Percentiles rank a stretch among this genome's conserved stretches.
These are phyloP conservation scores for Cryptococcus jaspeensis DNA, from an alignment of 1,284 basidiomycete genomes.

Conservation along the genomic window DNA sequence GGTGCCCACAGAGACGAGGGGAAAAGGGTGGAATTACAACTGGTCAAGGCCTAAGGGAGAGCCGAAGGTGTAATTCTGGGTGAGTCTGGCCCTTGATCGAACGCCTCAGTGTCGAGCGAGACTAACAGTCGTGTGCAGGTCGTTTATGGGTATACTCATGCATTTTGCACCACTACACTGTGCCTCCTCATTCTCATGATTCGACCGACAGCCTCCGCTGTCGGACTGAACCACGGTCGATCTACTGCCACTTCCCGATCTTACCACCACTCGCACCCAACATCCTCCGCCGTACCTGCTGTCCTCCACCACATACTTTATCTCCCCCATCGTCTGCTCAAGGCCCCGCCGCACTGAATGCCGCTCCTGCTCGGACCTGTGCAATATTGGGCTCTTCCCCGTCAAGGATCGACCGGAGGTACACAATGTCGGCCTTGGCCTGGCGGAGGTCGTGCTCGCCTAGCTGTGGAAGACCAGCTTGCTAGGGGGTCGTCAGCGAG, in stretches of 20 bases:
- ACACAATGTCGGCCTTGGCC: slow-evolving; percentile 27
- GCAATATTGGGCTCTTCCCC: slow-evolving; percentile 14
- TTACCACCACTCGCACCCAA: background rate
- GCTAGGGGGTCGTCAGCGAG: slow-evolving; percentile 13
- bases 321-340: background rate
- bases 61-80: slow-evolving; percentile 15
- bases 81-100: background rate
- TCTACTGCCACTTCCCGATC: background rate
- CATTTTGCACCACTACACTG: background rate
- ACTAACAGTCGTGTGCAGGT: too few relatives aligned
- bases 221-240: too few relatives aligned
- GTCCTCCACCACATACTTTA: too few relatives aligned
- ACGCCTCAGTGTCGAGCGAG: too few relatives aligned
- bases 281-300: background rate
- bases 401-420: slow-evolving; percentile 18
- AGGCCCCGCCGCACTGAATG: slow-evolving; percentile 10
- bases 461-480: slow-evolving; percentile 21
- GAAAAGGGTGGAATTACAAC: slow-evolving; percentile 48
- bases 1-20: slow-evolving; percentile 50
- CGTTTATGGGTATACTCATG: background rate
- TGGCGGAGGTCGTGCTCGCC: slow-evolving; percentile 17
- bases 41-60: slow-evolving; percentile 41
- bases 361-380: slow-evolving; percentile 16
- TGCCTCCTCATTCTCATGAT: too few relatives aligned
- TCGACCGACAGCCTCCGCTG: too few relatives aligned